A percentile compares a stretch with the other conserved stretches of the same genome.
phyloP scores from a whole-genome alignment of 2,329 filamentous ascomycete genomes.

The Ophiostoma triangulosporum region DNA sequence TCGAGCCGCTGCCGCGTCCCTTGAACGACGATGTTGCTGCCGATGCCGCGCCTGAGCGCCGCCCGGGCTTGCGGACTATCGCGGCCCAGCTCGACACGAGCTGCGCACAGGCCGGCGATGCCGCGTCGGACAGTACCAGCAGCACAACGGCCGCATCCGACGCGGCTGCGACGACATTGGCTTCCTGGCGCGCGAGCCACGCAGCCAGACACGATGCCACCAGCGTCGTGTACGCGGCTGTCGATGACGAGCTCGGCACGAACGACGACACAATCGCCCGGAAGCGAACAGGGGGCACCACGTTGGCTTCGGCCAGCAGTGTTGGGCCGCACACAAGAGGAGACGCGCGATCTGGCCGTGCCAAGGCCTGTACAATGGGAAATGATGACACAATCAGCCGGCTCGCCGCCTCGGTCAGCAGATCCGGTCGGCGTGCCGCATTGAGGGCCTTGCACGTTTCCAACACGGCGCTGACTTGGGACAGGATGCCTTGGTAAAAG shows the following conservation, averaged over 20 bases:
- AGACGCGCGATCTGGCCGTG: background rate
- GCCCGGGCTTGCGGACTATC: conserved; percentile 21
- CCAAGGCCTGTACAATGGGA: conserved; percentile 32
- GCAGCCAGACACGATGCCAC: conserved; percentile 1
- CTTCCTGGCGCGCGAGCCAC: conserved; percentile 38
- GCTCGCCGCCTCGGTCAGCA: conserved; percentile 48
- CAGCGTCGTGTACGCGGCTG: background rate
- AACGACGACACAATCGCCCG: background rate
- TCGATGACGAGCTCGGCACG: no score
- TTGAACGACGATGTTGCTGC: conserved; percentile 5
- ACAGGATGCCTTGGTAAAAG: background rate
- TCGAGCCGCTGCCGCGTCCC: conserved; percentile 15
- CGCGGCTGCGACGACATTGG: conserved; percentile 34
- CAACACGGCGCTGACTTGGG: conserved; percentile 24
- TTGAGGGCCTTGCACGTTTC: conserved; percentile 25
- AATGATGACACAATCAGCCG: conserved; percentile 41
- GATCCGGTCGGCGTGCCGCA: conserved; percentile 45
- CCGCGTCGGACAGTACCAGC: conserved; percentile 21
- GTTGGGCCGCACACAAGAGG: background rate
- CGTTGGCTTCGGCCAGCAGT: conserved; percentile 9
- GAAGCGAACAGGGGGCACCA: conserved; percentile 1
- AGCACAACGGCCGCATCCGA: conserved; percentile 38
- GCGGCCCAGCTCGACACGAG: conserved; percentile 33
- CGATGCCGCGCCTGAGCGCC: background rate
- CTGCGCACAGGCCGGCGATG: conserved; percentile 20